Evolutionary conservation across 345 rosid genomes (phyloP).

Genomic region (Rhodamnia rubescens): DNA sequence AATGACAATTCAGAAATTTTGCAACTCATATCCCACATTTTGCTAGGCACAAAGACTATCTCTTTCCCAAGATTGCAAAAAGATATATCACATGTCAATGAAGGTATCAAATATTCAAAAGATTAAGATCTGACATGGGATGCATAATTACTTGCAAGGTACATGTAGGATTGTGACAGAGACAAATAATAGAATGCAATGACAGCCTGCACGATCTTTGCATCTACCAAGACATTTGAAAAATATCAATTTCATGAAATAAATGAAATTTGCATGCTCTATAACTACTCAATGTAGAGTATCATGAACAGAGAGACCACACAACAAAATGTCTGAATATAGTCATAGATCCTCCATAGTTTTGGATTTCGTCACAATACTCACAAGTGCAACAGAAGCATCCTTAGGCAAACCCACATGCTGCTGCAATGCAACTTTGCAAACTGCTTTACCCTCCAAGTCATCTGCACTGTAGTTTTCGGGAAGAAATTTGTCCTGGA

Average conservation of each 20-base stretch:
- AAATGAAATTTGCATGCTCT: neutral
- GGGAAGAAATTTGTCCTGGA: conserved; percentile 47
- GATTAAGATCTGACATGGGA: neutral
- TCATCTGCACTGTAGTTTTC: conserved; percentile 41
- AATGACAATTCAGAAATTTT: neutral
- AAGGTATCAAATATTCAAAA: neutral
- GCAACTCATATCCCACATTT: neutral
- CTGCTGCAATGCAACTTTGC: conserved; percentile 46
- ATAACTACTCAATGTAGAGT: neutral
- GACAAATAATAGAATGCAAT: neutral
- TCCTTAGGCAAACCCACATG: conserved; percentile 28
- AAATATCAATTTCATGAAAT: neutral
- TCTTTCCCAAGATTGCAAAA: neutral
- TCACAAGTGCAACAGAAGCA: conserved; percentile 13
- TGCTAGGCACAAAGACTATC: neutral
- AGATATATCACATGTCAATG: neutral
- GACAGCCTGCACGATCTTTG: neutral
- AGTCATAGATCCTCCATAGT: neutral
- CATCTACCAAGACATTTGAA: neutral
- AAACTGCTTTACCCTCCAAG: conserved; percentile 46
- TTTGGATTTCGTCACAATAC: neutral
- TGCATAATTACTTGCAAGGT: neutral
- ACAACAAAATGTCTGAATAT: neutral
- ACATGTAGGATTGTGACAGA: neutral
- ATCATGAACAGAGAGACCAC: neutral